Percentiles rank a stretch among this genome's conserved stretches.
These are phyloP conservation scores for Xerocomus spinulosus DNA, from an alignment of 768 basidiomycete genomes.

Conservation along the genomic window DNA sequence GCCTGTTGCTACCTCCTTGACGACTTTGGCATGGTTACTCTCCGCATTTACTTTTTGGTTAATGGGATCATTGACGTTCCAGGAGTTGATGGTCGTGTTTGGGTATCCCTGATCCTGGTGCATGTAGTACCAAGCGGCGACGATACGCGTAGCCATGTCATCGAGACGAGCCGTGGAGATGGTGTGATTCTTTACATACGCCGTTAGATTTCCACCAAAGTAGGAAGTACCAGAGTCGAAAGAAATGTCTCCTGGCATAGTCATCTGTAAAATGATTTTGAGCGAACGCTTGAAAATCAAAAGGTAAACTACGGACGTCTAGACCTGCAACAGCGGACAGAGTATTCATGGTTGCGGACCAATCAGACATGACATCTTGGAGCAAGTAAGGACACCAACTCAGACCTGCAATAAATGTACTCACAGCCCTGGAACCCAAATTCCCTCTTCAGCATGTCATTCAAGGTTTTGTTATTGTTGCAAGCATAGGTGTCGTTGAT, in stretches of 20 bases:
- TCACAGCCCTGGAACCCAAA: slow-evolving; percentile 63
- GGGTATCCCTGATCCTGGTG: slow-evolving; percentile 32
- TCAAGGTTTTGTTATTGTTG: slow-evolving; percentile 56
- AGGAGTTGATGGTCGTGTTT: slow-evolving; percentile 23
- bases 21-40: slow-evolving; percentile 48
- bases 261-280: slow-evolving; percentile 55
- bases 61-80: slow-evolving; percentile 26
- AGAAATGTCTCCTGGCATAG: slow-evolving; percentile 63
- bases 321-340: slow-evolving; percentile 55
- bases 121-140: slow-evolving; percentile 55
- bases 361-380: slow-evolving; percentile 55
- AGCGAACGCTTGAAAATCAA: too few species aligned
- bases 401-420: neutral
- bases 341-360: slow-evolving; percentile 52
- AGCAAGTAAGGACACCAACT: neutral
- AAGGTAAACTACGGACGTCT: slow-evolving; percentile 40
- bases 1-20: slow-evolving; percentile 58
- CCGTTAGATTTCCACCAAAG: slow-evolving; percentile 57
- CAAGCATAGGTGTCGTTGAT: slow-evolving; percentile 60
- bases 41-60: slow-evolving; percentile 52
- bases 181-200: slow-evolving; percentile 54
- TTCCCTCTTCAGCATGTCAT: slow-evolving; percentile 60
- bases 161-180: slow-evolving; percentile 58
- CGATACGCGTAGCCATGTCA: slow-evolving; percentile 68
- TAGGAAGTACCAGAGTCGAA: slow-evolving; percentile 37